Percentiles rank a stretch among this genome's conserved stretches.
Evolutionary conservation across 495 filamentous ascomycete genomes (phyloP).

Genomic region (Aspergillus mulundensis): DNA sequence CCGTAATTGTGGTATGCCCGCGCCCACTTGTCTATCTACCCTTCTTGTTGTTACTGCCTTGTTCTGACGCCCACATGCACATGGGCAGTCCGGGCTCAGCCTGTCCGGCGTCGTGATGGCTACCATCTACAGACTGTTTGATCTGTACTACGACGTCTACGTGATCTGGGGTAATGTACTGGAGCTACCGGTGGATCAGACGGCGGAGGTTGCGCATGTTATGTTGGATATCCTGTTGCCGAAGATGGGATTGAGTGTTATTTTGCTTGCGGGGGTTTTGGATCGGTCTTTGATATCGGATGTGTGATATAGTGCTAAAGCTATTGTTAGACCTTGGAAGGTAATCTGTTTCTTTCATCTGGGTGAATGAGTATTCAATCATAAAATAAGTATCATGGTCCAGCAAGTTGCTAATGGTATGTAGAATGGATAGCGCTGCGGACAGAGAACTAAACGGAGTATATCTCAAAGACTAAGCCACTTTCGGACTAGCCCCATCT

Average conservation of each 20-base stretch:
- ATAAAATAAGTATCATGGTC: no score
- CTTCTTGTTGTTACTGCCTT: no score
- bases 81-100: constrained; percentile 33
- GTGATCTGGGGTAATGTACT: constrained; percentile 42
- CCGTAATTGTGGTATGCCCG: constrained; percentile 42
- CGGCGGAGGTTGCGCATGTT: constrained; percentile 16
- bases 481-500: background rate
- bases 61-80: no score
- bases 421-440: no score
- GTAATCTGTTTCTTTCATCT: no score
- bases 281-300: no score
- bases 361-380: no score
- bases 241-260: constrained; percentile 26
- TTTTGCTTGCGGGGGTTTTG: constrained; percentile 25
- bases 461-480: background rate
- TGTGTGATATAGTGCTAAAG: no score
- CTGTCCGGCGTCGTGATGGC: constrained; percentile 41
- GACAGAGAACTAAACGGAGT: no score
- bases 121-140: constrained; percentile 42
- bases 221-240: constrained; percentile 28
- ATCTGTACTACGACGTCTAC: constrained; percentile 41
- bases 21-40: no score
- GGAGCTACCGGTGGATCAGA: constrained; percentile 34
- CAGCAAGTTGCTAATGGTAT: no score
- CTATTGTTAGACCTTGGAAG: no score